phyloP scores from a whole-genome alignment of 2,329 filamentous ascomycete genomes.

The Beauveria varroae region DNA sequence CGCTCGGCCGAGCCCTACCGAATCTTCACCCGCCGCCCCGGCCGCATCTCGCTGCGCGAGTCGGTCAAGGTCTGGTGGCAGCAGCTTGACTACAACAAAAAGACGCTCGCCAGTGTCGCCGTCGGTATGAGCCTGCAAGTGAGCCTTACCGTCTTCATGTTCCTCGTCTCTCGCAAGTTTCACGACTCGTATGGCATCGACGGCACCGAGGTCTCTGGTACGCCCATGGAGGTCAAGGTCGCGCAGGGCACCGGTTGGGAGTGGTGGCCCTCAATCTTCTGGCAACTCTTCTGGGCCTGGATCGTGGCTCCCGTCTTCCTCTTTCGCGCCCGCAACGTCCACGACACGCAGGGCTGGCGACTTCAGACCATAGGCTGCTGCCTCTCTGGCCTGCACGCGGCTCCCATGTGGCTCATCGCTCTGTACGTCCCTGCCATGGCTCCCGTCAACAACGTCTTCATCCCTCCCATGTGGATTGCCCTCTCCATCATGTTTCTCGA shows the following conservation, averaged over 20 bases:
- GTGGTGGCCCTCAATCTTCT: slow-evolving; percentile 60
- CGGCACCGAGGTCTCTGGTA: slow-evolving; percentile 52
- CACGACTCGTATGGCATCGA: slow-evolving; percentile 53
- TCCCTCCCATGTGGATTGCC: slow-evolving; percentile 57
- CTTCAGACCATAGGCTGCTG: slow-evolving; percentile 51
- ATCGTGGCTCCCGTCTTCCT: slow-evolving; percentile 53
- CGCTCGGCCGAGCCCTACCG: slow-evolving; percentile 12
- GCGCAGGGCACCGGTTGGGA: slow-evolving; percentile 51
- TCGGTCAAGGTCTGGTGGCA: slow-evolving; percentile 30
- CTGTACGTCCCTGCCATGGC: slow-evolving; percentile 44
- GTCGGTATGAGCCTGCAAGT: slow-evolving; percentile 51
- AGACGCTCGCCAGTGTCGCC: slow-evolving; percentile 42
- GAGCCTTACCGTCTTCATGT: slow-evolving; percentile 51
- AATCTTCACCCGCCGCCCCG: slow-evolving; percentile 15
- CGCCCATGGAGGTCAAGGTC: slow-evolving; percentile 40
- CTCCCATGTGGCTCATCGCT: slow-evolving; percentile 60
- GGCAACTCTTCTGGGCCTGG: slow-evolving; percentile 59
- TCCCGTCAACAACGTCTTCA: slow-evolving; percentile 44
- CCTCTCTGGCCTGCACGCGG: slow-evolving; percentile 49
- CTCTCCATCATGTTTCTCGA: slow-evolving; percentile 57
- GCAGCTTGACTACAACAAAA: slow-evolving; percentile 37
- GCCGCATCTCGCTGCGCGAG: slow-evolving; percentile 17
- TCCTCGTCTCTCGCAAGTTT: slow-evolving; percentile 57
- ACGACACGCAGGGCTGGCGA: slow-evolving; percentile 60
- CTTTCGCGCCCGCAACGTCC: slow-evolving; percentile 52